Evolutionary conservation across 2,329 filamentous ascomycete genomes (phyloP).

Genomic region (Fusarium dlaminii): DNA sequence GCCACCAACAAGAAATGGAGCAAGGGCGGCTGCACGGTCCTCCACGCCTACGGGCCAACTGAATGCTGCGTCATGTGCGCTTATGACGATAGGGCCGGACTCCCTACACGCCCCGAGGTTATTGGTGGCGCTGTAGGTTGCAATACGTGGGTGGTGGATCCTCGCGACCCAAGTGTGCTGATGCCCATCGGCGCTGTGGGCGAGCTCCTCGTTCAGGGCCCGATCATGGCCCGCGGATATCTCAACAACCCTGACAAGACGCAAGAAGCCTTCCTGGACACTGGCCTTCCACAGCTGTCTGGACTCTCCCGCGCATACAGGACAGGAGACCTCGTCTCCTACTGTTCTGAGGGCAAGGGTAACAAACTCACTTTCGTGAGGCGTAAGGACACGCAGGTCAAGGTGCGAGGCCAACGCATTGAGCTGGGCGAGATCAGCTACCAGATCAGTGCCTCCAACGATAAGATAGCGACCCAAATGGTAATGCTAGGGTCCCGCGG

Average conservation of each 20-base stretch:
- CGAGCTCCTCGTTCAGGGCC: neutral
- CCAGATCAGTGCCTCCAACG: neutral
- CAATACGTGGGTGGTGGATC: neutral
- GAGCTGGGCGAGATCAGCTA: neutral
- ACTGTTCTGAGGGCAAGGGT: neutral
- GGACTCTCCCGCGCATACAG: neutral
- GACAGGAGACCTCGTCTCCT: neutral
- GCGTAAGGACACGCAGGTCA: neutral
- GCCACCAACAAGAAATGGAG: neutral
- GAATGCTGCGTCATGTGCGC: neutral
- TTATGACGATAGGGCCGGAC: neutral
- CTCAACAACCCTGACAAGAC: neutral
- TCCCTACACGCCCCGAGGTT: neutral
- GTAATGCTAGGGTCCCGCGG: neutral
- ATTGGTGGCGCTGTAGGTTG: neutral
- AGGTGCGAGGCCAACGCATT: neutral
- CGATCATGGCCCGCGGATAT: neutral
- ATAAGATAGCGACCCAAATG: neutral
- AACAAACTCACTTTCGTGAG: neutral
- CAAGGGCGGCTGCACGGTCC: neutral
- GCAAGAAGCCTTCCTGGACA: neutral
- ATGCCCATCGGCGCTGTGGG: neutral
- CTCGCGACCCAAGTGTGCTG: neutral
- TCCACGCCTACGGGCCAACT: neutral
- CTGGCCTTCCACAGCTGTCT: neutral